These are phyloP conservation scores for Suillus hirtellus DNA, from an alignment of 768 basidiomycete species.

Conservation along the genomic window DNA sequence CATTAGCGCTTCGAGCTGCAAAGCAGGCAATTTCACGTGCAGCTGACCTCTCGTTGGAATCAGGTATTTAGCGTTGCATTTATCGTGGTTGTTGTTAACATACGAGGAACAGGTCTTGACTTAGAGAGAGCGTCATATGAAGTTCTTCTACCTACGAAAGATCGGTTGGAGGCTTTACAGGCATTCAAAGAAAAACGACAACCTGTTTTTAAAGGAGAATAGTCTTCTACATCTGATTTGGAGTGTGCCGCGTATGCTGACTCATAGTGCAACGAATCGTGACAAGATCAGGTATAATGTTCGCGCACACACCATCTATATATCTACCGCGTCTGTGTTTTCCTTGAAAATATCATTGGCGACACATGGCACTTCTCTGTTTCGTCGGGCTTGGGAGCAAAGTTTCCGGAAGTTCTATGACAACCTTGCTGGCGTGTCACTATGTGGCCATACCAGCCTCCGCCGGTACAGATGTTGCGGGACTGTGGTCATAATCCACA, in stretches of 20 bases:
- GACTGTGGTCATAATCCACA: background rate
- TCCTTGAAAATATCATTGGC: background rate
- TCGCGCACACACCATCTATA: background rate
- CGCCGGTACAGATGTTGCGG: background rate
- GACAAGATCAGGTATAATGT: background rate
- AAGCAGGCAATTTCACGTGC: slow-evolving; percentile 84
- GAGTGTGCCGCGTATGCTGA: background rate
- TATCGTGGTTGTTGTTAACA: slow-evolving; percentile 6
- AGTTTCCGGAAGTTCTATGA: background rate
- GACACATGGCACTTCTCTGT: background rate
- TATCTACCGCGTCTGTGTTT: background rate
- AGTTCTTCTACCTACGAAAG: slow-evolving; percentile 67
- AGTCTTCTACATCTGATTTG: slow-evolving; percentile 11
- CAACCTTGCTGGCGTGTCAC: background rate
- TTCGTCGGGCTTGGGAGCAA: background rate
- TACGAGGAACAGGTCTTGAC: slow-evolving; percentile 64
- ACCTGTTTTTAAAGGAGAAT: slow-evolving; percentile 83
- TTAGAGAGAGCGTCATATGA: slow-evolving; percentile 89
- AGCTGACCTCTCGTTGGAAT: slow-evolving; percentile 74
- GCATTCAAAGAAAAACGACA: slow-evolving; percentile 85
- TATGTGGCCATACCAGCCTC: background rate
- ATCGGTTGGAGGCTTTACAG: slow-evolving; percentile 79
- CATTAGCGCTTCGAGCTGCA: slow-evolving; percentile 83
- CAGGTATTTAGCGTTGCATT: slow-evolving; percentile 43
- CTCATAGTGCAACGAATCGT: background rate